A percentile compares a stretch with the other conserved stretches of the same genome.
phyloP scores from a whole-genome alignment of 2,329 filamentous ascomycete genomes.

The Phaeomoniella chlamydospora region DNA sequence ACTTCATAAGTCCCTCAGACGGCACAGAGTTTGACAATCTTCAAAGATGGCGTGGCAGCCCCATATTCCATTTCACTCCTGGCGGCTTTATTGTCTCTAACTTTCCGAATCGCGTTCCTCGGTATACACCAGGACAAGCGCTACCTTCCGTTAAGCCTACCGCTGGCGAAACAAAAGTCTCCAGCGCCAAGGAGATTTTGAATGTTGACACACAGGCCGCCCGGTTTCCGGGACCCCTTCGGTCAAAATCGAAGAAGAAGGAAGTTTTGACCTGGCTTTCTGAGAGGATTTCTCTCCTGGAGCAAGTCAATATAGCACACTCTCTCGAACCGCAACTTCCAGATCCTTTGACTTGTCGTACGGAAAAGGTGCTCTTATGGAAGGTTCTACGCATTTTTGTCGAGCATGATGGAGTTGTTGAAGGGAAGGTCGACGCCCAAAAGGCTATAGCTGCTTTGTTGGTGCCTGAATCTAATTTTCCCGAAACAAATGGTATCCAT shows the following conservation, averaged over 20 bases:
- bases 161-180: conserved; percentile 69
- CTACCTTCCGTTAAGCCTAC: conserved; percentile 67
- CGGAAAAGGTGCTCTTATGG: conserved; percentile 76
- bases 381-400: conserved; percentile 70
- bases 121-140: conserved; percentile 62
- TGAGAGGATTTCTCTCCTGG: conserved; percentile 58
- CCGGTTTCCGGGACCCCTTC: conserved; percentile 82
- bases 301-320: conserved; percentile 33
- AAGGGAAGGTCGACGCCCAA: conserved; percentile 57
- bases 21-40: conserved; percentile 55
- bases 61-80: conserved; percentile 76
- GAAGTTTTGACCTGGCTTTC: conserved; percentile 72
- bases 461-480: conserved; percentile 39
- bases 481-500: conserved; percentile 12
- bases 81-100: conserved; percentile 70
- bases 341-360: conserved; percentile 47
- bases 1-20: conserved; percentile 41
- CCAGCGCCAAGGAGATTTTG: conserved; percentile 58
- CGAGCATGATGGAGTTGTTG: conserved; percentile 71
- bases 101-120: conserved; percentile 78
- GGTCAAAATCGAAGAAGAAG: conserved; percentile 89
- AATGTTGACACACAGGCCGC: conserved; percentile 57
- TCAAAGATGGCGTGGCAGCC: conserved; percentile 79
- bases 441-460: conserved; percentile 63
- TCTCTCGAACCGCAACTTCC: conserved; percentile 33